Evolutionary conservation across 163 green algal genomes (phyloP), one percentile per base, ranked within the genome.

Genomic region (Coccomyxa subellipsoidea): DNA sequence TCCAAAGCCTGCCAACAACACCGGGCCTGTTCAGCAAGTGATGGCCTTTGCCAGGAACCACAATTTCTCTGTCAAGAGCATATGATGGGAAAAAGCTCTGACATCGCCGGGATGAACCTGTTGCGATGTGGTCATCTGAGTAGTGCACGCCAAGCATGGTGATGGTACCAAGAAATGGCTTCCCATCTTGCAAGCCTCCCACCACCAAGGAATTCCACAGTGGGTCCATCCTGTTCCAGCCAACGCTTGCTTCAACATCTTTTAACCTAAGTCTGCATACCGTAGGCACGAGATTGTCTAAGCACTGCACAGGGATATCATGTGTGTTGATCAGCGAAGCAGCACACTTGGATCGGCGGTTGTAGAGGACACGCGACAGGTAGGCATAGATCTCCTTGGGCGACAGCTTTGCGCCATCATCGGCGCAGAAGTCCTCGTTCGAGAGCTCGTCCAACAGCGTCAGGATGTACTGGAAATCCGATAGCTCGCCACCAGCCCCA

Each of bases 141-240:
- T 98, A 99, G 83, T 94, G 89, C 2, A 92, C 95, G 39, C 96
- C 96, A 40, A 98, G 95, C 96, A 99, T 99, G 85, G 91, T 92
- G 9, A 99, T 88, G 15, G 84, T 90, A 36, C 95, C 95, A 59
- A 98, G 86, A 88, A 98, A 98, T 34, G 90, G 84, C 80, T 87
- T 87, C 77, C 86, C 88, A 34, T 88, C 81, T 69, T 94, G 79
- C 69, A 97, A 79, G n/a, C 96, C 96, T 29, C 82, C 96, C 29
- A 99, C 87, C 6, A 99, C 90, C 10, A 99, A 83, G 34, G 88
- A 94, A 90, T 99, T 99, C 97, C 97, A 99, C 39, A 99, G 88
- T 5, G 97, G 97, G 84, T 99, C 94, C 23, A 98, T 91, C 85
- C 95, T 98, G 92, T 81, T 89, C 37, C 23, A n/a, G n/a, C n/a